Evolutionary conservation across 2,329 filamentous ascomycete genomes (phyloP).

Genomic region (Magnaporthales sp.): DNA sequence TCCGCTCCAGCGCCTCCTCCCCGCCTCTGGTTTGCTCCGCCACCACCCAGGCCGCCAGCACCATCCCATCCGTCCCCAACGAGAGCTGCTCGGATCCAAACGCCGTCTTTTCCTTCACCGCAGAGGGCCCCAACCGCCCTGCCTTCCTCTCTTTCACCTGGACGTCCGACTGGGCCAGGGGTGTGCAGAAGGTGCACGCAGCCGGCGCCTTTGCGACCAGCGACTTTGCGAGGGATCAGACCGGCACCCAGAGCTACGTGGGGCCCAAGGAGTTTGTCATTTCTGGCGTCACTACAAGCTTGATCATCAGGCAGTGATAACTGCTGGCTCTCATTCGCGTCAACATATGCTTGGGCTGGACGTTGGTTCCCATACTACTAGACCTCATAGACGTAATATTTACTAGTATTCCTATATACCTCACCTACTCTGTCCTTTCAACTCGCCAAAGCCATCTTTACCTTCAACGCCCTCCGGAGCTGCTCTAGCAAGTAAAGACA

Average conservation of each 20-base stretch:
- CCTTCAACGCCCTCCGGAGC: too few species aligned
- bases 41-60: background rate
- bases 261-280: constrained; percentile 64
- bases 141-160: constrained; percentile 3
- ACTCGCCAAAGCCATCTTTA: too few species aligned
- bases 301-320: constrained; percentile 1
- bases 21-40: constrained; percentile 4
- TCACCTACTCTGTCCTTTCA: too few species aligned
- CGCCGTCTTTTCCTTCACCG: constrained; percentile 1
- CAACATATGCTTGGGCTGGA: background rate
- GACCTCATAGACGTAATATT: background rate
- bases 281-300: constrained; percentile 45
- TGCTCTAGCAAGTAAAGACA: constrained; percentile 9
- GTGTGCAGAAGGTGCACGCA: constrained; percentile 4
- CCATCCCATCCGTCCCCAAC: constrained; percentile 1
- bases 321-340: background rate
- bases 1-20: background rate
- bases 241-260: background rate
- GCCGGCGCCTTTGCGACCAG: background rate
- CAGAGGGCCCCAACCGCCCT: background rate
- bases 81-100: constrained; percentile 5
- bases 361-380: background rate
- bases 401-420: background rate
- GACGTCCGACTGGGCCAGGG: background rate
- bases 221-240: background rate